Base-by-base conservation (phyloP, 1,139 yeast genomes). In the Blastobotrys persicus region DNA sequence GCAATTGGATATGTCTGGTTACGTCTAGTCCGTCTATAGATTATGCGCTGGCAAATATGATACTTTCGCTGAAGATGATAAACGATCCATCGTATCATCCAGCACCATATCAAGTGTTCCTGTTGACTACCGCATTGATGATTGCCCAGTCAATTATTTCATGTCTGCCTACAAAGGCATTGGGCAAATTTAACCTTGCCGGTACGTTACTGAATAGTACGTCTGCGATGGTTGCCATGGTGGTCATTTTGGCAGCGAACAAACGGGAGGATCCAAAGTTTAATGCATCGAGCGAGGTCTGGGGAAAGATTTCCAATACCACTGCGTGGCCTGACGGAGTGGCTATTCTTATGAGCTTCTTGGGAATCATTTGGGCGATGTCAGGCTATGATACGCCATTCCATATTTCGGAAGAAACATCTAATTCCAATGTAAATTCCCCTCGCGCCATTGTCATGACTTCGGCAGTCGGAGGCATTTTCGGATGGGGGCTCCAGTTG, bases 341-440 rank as follows among this genome's bases (percentile, higher is more conserved):
- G 44, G 76, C 85, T 20, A 71, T 81, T 63, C 68, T 83, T 52
- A 73, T 80, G 76, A 72, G 81, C 16, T 83, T 82, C 63, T 68
- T 81, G 60, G 83, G 88, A 23, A 83, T 78, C 46, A 80, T 83
- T 60, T 84, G 89, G 89, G 80, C 85, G 32, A 82, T 83, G 85
- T 77, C 85, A 43, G 89, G 89, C 18, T 83, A 80, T 60, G 91
- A 84, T 62, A 78, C 86, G 17, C 86, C 89, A 0, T 83, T 83
- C 72, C 89, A 84, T 60, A 69, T 84, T 48, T 76, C 87, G 14
- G 92, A 84, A 65, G 88, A 83, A 61, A 80, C 86, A 60, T 70
- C 83, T 40, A 81, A 83, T 62, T 86, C 88, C 7, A 71, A 75
- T 12, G 68, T 71, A 31, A 82, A 85, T 2, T 81, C 84, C 7